These are phyloP conservation scores for Schwanniomyces pseudopolymorphus DNA, from an alignment of 805 yeast species.

Conservation along the genomic window DNA sequence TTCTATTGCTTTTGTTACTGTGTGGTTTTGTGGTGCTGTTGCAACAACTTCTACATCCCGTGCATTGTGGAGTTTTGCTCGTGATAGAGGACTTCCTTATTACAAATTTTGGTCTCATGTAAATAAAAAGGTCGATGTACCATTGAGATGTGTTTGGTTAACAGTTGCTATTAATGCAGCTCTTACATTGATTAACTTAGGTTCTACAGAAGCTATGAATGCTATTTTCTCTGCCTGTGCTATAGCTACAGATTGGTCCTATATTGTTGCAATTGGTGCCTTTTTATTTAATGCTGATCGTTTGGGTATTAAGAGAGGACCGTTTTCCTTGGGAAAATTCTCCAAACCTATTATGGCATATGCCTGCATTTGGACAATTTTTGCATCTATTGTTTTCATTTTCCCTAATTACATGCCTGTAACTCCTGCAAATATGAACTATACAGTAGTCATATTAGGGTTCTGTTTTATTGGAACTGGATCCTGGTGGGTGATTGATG, in stretches of 20 bases:
- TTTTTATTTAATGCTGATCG: not conserved
- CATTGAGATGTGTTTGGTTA: slow-evolving; percentile 1
- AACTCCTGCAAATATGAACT: not conserved
- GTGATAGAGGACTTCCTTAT: slow-evolving; percentile 2
- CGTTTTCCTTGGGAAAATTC: not conserved
- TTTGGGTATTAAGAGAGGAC: not conserved
- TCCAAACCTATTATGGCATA: slow-evolving; percentile 1
- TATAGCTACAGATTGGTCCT: slow-evolving; percentile 1
- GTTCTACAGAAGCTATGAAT: slow-evolving; percentile 1
- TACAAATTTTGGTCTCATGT: slow-evolving; percentile 1
- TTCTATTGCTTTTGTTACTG: not conserved
- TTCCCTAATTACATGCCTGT: slow-evolving; percentile 2
- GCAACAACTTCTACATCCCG: not conserved
- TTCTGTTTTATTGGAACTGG: not conserved
- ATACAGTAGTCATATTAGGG: not conserved
- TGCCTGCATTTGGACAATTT: slow-evolving; percentile 1
- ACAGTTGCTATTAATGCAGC: not conserved
- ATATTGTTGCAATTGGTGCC: not conserved
- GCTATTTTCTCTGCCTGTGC: slow-evolving; percentile 2
- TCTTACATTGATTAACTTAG: not conserved
- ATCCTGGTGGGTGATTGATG: slow-evolving; percentile 1
- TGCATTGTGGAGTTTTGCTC: slow-evolving; percentile 1
- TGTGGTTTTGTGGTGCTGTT: slow-evolving; percentile 3
- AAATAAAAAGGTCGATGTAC: not conserved
- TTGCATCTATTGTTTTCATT: slow-evolving; percentile 1